Evolutionary conservation across 2,329 filamentous ascomycete genomes (phyloP).

Genomic region (Tolypocladium tropicale): DNA sequence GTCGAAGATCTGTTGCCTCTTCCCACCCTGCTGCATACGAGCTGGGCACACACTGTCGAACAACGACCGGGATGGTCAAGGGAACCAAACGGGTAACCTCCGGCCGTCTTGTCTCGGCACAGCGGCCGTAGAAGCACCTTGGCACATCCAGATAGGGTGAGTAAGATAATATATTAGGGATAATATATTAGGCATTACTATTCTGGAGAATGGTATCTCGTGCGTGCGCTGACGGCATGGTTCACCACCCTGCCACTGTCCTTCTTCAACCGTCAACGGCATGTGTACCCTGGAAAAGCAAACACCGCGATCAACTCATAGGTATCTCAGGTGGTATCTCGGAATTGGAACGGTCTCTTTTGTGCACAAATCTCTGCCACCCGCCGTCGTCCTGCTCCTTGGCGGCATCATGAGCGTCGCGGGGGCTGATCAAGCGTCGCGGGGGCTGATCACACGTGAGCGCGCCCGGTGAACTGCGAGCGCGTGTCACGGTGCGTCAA

Average conservation of each 20-base stretch:
- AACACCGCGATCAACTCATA: not conserved
- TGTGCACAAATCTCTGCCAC: not conserved
- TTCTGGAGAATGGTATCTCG: not conserved
- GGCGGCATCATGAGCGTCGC: not conserved
- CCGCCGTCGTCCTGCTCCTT: slow-evolving; percentile 2
- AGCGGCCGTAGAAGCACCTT: too few relatives aligned
- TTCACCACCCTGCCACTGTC: not conserved
- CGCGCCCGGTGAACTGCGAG: slow-evolving; percentile 49
- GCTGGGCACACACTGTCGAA: not conserved
- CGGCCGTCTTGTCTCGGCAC: not conserved
- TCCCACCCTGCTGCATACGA: not conserved
- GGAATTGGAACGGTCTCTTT: not conserved
- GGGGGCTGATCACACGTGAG: slow-evolving; percentile 34
- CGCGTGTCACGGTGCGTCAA: slow-evolving; percentile 41
- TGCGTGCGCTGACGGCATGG: not conserved
- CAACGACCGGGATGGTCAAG: not conserved
- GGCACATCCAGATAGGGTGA: too few relatives aligned
- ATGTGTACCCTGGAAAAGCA: too few relatives aligned
- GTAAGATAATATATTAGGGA: too few relatives aligned
- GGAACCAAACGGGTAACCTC: not conserved
- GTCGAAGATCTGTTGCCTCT: not conserved
- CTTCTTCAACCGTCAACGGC: not conserved
- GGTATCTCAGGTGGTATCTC: not conserved
- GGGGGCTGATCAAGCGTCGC: too few relatives aligned
- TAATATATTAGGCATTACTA: not conserved